Conservation (phyloP, 116 monocot species). For the Trichopus zeylanicus region DNA sequence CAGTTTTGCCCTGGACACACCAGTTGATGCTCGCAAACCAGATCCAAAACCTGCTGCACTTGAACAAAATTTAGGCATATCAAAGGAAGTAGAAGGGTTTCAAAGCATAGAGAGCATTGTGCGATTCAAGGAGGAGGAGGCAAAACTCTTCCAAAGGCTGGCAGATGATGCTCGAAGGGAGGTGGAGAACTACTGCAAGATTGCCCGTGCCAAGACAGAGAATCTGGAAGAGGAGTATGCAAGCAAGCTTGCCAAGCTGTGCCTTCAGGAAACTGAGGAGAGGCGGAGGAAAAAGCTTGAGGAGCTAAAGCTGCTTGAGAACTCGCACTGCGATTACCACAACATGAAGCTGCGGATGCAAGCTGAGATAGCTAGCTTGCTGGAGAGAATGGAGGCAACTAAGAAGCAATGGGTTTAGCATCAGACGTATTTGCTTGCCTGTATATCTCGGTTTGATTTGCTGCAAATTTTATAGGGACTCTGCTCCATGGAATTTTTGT, state of each 20-base stretch:
- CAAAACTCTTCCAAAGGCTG: conserved; percentile 79
- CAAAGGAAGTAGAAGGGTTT: conserved; percentile 46
- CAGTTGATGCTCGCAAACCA: conserved; percentile 19
- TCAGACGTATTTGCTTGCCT: not conserved
- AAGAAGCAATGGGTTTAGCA: conserved; percentile 41
- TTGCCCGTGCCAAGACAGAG: conserved; percentile 43
- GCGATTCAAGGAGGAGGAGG: conserved; percentile 79
- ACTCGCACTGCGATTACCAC: conserved; percentile 73
- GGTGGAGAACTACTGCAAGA: conserved; percentile 63
- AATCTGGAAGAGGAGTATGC: conserved; percentile 85
- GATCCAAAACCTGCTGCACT: conserved; percentile 16
- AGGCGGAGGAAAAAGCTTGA: conserved; percentile 70
- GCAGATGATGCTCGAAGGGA: conserved; percentile 85
- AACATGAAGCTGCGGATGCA: conserved; percentile 98
- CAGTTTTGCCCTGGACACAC: conserved; percentile 23
- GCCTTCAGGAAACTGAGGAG: conserved; percentile 80
- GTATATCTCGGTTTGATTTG: not conserved
- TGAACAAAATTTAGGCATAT: conserved; percentile 29
- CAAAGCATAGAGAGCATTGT: conserved; percentile 83
- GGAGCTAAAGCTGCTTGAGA: conserved; percentile 77
- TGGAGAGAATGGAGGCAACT: conserved; percentile 92
- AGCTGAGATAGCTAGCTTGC: conserved; percentile 72
- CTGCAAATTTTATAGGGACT: not conserved
- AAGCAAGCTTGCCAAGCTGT: conserved; percentile 45
- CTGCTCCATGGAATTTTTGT: not conserved